Conservation (phyloP, 768 basidiomycete genomes). For the Pleurotus tuoliensis region DNA sequence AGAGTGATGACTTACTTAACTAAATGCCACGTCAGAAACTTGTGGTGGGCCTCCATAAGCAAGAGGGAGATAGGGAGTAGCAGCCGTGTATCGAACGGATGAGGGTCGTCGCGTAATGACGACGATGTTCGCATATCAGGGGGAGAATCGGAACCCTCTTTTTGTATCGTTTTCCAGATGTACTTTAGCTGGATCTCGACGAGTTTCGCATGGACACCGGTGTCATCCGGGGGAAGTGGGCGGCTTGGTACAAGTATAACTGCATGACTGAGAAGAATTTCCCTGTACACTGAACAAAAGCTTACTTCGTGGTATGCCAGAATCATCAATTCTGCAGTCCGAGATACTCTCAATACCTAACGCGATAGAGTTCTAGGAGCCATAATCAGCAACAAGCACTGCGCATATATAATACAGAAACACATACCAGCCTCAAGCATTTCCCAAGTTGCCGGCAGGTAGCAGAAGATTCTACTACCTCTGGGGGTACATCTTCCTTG, state of each 20-base stretch:
- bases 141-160: not conserved
- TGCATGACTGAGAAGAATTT: conserved; percentile 13
- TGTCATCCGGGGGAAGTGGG: conserved; percentile 21
- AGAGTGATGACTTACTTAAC: conserved; percentile 42
- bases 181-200: conserved; percentile 31
- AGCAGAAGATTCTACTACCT: conserved; percentile 44
- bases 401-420: not conserved
- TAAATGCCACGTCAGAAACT: conserved; percentile 55
- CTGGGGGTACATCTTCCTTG: conserved; percentile 31
- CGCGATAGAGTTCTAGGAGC: conserved; percentile 49
- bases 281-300: not conserved
- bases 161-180: conserved; percentile 24
- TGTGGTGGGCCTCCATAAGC: conserved; percentile 48
- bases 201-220: conserved; percentile 39
- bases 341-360: conserved; percentile 60
- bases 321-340: conserved; percentile 42
- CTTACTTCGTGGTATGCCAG: conserved; percentile 40
- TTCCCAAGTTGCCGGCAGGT: conserved; percentile 44
- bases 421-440: conserved; percentile 45
- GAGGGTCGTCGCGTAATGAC: conserved; percentile 4
- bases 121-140: too few species aligned
- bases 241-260: conserved; percentile 38
- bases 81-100: conserved; percentile 53
- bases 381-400: not conserved
- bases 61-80: conserved; percentile 51